Evolutionary conservation across 495 filamentous ascomycete genomes (phyloP).

Genomic region (Tuber aestivum): DNA sequence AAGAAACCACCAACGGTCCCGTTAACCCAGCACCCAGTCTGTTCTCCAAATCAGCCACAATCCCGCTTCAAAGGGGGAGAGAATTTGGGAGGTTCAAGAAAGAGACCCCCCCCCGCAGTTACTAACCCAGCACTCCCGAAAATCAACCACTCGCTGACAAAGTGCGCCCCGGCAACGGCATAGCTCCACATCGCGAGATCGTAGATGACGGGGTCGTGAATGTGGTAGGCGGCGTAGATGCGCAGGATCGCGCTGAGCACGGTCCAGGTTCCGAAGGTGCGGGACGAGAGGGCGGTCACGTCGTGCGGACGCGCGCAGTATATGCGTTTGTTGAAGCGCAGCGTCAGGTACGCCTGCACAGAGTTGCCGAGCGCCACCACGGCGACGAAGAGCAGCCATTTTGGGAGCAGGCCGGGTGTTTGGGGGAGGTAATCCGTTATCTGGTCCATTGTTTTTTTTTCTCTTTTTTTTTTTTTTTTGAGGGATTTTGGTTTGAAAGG

Average conservation of each 20-base stretch:
- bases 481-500: neutral
- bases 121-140: slow-evolving; percentile 59
- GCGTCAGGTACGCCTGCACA: slow-evolving; percentile 69
- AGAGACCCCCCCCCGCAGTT: too few species aligned
- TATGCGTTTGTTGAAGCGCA: slow-evolving; percentile 67
- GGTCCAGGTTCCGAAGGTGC: slow-evolving; percentile 90
- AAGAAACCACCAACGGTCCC: slow-evolving; percentile 68
- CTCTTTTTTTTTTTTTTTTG: slow-evolving; percentile 7
- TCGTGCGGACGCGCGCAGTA: slow-evolving; percentile 49
- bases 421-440: slow-evolving; percentile 49
- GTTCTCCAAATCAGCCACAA: slow-evolving; percentile 5
- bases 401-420: slow-evolving; percentile 57
- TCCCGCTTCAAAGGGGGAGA: neutral
- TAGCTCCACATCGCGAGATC: slow-evolving; percentile 75
- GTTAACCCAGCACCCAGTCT: slow-evolving; percentile 59
- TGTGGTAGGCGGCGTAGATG: slow-evolving; percentile 79
- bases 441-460: slow-evolving; percentile 23
- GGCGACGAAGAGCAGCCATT: slow-evolving; percentile 66
- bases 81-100: too few species aligned
- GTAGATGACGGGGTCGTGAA: slow-evolving; percentile 63
- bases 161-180: slow-evolving; percentile 71
- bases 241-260: slow-evolving; percentile 68
- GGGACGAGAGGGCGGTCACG: slow-evolving; percentile 66
- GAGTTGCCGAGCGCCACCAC: slow-evolving; percentile 72
- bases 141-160: slow-evolving; percentile 69